A percentile compares a stretch with the other conserved stretches of the same genome.
phyloP scores from a whole-genome alignment of 2,329 filamentous ascomycete genomes.

The Rutstroemia sp. region DNA sequence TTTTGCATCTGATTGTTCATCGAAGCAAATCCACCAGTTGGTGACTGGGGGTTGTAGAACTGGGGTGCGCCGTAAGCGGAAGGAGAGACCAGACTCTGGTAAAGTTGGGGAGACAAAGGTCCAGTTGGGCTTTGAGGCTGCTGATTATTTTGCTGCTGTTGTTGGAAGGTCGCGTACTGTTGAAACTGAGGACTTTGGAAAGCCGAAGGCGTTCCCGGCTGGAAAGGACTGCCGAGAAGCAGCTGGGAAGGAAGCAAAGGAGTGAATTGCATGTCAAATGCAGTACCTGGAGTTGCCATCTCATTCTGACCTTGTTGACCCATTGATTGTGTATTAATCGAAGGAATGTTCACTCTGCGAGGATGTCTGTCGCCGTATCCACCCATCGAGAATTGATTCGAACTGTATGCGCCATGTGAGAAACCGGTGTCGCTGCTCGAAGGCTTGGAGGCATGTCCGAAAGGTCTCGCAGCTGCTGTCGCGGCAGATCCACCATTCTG shows the following conservation, averaged over 20 bases:
- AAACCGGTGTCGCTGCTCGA: constrained; percentile 82
- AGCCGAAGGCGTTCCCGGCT: constrained; percentile 83
- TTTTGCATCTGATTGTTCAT: constrained; percentile 37
- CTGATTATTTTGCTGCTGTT: constrained; percentile 32
- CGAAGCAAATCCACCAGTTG: constrained; percentile 62
- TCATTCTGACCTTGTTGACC: constrained; percentile 51
- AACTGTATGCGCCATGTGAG: constrained; percentile 86
- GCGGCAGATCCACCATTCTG: constrained; percentile 47
- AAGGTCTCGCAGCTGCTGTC: constrained; percentile 46
- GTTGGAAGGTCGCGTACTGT: constrained; percentile 69
- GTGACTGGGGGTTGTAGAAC: constrained; percentile 80
- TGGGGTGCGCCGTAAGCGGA: constrained; percentile 76
- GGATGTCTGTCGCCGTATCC: constrained; percentile 84
- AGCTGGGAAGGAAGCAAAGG: constrained; percentile 91
- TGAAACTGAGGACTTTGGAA: constrained; percentile 92
- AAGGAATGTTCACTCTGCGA: constrained; percentile 77
- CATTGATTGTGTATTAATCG: constrained; percentile 80
- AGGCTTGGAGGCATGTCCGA: constrained; percentile 69
- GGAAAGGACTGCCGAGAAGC: constrained; percentile 91
- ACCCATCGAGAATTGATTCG: constrained; percentile 62
- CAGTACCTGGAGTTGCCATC: constrained; percentile 79
- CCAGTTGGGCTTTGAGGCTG: constrained; percentile 67
- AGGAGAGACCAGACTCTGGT: constrained; percentile 79
- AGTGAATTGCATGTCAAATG: constrained; percentile 97
- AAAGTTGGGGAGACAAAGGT: constrained; percentile 74